Evolutionary conservation across 2,329 filamentous ascomycete genomes (phyloP), one percentile per base, ranked within the genome.

Genomic region (Aspergillus brunneoviolaceus): DNA sequence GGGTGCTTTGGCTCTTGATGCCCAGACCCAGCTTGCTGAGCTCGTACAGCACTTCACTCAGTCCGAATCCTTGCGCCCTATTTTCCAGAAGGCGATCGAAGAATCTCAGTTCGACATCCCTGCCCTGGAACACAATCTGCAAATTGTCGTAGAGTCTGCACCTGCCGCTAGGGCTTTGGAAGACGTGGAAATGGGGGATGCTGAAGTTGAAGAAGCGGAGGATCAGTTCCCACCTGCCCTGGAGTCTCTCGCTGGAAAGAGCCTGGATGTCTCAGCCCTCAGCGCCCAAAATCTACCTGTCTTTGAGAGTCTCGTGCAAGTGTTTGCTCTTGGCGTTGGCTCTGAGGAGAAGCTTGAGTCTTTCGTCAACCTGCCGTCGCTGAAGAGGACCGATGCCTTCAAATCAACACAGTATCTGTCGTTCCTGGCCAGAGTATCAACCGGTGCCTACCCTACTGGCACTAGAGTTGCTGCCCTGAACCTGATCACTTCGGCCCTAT

Each of bases 351-450:
- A 66, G 23, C 45, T 77, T n/a, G 67, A 71, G 4, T 60, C 66
- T 29, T 78, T 81, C 60, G 63, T 68, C n/a, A 66, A 69, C 6
- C 62, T 81, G n/a, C 69, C 73, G 25, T 65, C 78, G 25, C 77
- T 76, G 57, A 72, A 63, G 55, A 76, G 72, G 45, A 49, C 65
- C 2, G 62, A 69, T 16, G 87, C 86, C 1, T 76, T 84, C 35
- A 82, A 85, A 51, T 82, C 86, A 39, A 84, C 87, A 45, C 85
- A 90, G 23, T 92, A 89, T 68, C 79, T 92, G 59, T 89, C 87
- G 16, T 94, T 96, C 73, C 88, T 94, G 65, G 82, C 89, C 59
- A 84, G 88, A 57, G 84, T 92, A 16, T 92, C 90, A 86, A 90
- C 85, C 60, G 87, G 89, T 0, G 81, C 86, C 1, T 88, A 88